Evolutionary conservation across 768 basidiomycete species (phyloP), one percentile per base, ranked within the genome.

Genomic region (Termitomyces sp.): DNA sequence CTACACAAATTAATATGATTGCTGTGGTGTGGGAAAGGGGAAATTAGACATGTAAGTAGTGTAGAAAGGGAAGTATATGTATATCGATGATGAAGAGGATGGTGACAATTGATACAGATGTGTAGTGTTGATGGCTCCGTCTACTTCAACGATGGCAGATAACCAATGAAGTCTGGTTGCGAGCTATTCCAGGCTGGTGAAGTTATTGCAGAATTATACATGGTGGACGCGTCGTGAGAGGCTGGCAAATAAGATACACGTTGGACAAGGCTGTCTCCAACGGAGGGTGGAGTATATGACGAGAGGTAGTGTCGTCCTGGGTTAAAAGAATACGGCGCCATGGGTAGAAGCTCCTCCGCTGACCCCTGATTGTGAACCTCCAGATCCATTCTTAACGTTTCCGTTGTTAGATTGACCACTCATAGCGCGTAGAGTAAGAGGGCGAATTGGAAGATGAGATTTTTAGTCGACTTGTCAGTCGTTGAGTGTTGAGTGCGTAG

Each of bases 291-390:
- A 25, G 43, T 47, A 56, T 32, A 15, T 47, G 45, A 57, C 34
- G 45, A 20, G 40, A 43, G 29, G 2, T 6, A 48, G 20, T 37
- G 46, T 7, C 38, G 6, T 50, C 9, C 31, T 59, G n/a, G 56
- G 66, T 74, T 71, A 88, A 76, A 88, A 88, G 76, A 88, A 86
- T 40, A 84, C 80, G 52, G 86, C 77, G 48, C 81, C 85, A 34
- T 76, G 79, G 17, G 77, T 71, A 45, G 80, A 76, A 48, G 85
- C 85, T 49, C 77, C 77, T 15, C 79, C 79, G 59, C 79, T 79
- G 59, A 87, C 79, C 12, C 78, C 76, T 29, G 76, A 76, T 56
- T 74, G 70, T 45, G 77, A 74, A 47, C 75, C 73, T 62, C 71
- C 71, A n/a, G 66, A 68, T 61, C 67, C 68, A 31, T 61, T 67